Conservation (phyloP, 805 yeast species). For the Lachancea thermotolerans region DNA sequence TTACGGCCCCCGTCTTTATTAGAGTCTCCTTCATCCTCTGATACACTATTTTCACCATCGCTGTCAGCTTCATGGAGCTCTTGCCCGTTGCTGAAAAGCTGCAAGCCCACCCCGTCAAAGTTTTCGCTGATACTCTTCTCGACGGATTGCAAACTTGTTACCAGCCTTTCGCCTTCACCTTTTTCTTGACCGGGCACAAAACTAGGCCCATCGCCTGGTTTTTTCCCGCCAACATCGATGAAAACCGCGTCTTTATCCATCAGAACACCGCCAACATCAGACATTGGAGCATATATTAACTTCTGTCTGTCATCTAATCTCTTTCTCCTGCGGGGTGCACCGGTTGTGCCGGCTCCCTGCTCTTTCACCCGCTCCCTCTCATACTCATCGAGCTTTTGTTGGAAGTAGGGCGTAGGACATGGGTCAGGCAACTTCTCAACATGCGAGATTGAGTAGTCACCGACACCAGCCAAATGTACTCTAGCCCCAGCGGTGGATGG, state of each 20-base stretch:
- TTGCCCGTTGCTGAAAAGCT: constrained; percentile 60
- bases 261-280: constrained; percentile 97
- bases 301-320: constrained; percentile 92
- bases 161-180: constrained; percentile 83
- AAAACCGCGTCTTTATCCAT: constrained; percentile 97
- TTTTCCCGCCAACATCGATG: constrained; percentile 51
- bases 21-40: constrained; percentile 30
- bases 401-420: constrained; percentile 93
- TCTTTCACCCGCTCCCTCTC: constrained; percentile 70
- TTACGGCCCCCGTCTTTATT: constrained; percentile 55
- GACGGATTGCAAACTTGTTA: constrained; percentile 72
- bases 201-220: constrained; percentile 27
- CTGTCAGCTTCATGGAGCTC: constrained; percentile 41
- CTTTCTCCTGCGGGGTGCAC: constrained; percentile 74
- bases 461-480: constrained; percentile 93
- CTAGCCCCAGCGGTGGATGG: constrained; percentile 54
- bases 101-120: constrained; percentile 61
- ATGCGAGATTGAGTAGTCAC: constrained; percentile 69
- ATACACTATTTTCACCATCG: constrained; percentile 34
- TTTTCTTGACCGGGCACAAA: constrained; percentile 59
- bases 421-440: constrained; percentile 95
- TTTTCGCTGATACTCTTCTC: constrained; percentile 52
- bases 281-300: constrained; percentile 97
- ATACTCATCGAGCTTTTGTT: constrained; percentile 74
- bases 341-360: constrained; percentile 46